phyloP scores from a whole-genome alignment of 176 grass and related monocot species.

The Phragmites australis region DNA sequence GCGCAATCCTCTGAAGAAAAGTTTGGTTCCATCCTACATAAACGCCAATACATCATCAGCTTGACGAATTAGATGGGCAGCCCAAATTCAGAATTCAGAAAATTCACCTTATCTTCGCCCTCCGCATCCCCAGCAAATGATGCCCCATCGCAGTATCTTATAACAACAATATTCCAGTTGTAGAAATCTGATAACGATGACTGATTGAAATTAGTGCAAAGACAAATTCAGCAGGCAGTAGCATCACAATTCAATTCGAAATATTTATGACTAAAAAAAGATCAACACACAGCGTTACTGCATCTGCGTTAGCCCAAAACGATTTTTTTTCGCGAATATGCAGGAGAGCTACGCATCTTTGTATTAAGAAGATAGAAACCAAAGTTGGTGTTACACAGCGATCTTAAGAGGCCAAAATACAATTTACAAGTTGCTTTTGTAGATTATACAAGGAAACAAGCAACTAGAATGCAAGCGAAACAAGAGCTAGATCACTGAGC shows the following conservation, averaged over 20 bases:
- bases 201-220: background rate
- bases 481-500: too few species aligned
- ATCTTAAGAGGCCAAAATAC: too few species aligned
- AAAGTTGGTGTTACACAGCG: too few species aligned
- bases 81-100: background rate
- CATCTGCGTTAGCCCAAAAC: background rate
- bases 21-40: slow-evolving; percentile 58
- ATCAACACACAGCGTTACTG: background rate
- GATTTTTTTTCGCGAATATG: too few species aligned
- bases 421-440: too few species aligned
- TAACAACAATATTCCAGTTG: slow-evolving; percentile 77
- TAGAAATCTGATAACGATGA: slow-evolving; percentile 55
- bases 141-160: slow-evolving; percentile 78
- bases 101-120: slow-evolving; percentile 41
- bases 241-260: slow-evolving; percentile 16
- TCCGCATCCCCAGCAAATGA: slow-evolving; percentile 77
- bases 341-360: too few species aligned
- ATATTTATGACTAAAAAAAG: background rate
- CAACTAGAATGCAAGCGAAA: too few species aligned
- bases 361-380: too few species aligned
- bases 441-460: too few species aligned
- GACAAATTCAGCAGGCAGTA: background rate
- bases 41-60: background rate
- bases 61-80: background rate
- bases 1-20: slow-evolving; percentile 70